Percentiles rank a stretch among this genome's conserved stretches.
Evolutionary conservation across 1,284 basidiomycete species (phyloP).

Genomic region (Trametes hirsuta): DNA sequence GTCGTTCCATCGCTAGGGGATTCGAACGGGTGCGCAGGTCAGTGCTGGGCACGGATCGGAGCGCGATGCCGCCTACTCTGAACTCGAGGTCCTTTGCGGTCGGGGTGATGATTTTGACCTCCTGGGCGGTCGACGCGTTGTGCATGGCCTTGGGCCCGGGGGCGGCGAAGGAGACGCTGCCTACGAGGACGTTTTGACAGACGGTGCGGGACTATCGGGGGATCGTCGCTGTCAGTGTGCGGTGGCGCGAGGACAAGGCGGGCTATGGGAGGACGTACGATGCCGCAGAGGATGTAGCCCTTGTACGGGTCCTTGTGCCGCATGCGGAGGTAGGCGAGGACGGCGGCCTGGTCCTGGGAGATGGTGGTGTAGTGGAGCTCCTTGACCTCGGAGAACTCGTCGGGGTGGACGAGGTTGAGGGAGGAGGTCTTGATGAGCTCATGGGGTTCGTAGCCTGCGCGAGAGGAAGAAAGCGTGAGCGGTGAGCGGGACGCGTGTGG

Average conservation of each 20-base stretch:
- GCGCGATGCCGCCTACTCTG: constrained; percentile 47
- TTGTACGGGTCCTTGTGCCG: constrained; percentile 73
- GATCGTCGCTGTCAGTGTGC: constrained; percentile 8
- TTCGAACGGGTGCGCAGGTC: not conserved
- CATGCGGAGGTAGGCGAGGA: constrained; percentile 72
- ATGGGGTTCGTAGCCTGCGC: constrained; percentile 65
- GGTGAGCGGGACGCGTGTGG: not conserved
- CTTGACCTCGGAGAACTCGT: constrained; percentile 65
- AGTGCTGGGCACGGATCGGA: not conserved
- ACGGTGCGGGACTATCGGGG: constrained; percentile 54
- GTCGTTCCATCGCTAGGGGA: constrained; percentile 69
- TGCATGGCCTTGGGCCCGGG: constrained; percentile 73
- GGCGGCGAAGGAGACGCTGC: constrained; percentile 72
- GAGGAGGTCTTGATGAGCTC: constrained; percentile 70
- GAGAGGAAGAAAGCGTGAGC: not conserved
- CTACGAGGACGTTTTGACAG: constrained; percentile 73
- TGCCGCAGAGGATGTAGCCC: constrained; percentile 70
- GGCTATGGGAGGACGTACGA: constrained; percentile 49
- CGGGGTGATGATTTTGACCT: constrained; percentile 72
- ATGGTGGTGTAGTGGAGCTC: constrained; percentile 75
- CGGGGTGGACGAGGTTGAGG: constrained; percentile 74
- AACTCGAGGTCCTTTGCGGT: constrained; percentile 68
- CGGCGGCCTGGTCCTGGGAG: constrained; percentile 73
- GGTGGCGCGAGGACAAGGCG: not conserved
- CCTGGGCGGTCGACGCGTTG: constrained; percentile 77